phyloP scores from a whole-genome alignment of 768 basidiomycete species.

The Filobasidium wieringae region DNA sequence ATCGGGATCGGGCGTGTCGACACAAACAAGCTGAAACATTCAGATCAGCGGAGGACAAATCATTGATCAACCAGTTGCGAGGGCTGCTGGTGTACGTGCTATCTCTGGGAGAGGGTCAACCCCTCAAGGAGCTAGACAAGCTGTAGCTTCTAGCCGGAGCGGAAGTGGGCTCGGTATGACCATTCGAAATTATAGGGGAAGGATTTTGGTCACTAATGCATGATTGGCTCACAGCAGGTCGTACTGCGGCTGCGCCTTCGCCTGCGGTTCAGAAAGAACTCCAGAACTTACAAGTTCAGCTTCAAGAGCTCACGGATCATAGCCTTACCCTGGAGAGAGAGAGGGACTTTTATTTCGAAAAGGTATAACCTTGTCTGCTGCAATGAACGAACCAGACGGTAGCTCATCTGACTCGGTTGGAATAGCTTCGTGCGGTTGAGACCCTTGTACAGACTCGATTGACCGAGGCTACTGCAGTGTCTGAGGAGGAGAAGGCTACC shows the following conservation, averaged over 20 bases:
- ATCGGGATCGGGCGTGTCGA: not conserved
- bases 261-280: slow-evolving; percentile 38
- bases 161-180: not conserved
- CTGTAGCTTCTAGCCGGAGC: not conserved
- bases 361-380: slow-evolving; percentile 47
- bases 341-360: slow-evolving; percentile 95
- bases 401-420: not conserved
- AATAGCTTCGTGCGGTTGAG: slow-evolving; percentile 93
- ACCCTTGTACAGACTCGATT: slow-evolving; percentile 73
- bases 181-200: no score
- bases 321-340: slow-evolving; percentile 92
- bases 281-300: slow-evolving; percentile 57
- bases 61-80: not conserved
- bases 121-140: not conserved
- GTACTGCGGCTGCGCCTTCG: slow-evolving; percentile 8
- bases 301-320: slow-evolving; percentile 67
- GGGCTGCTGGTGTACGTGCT: not conserved
- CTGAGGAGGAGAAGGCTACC: slow-evolving; percentile 38
- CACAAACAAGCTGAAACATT: not conserved
- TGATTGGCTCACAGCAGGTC: slow-evolving; percentile 3
- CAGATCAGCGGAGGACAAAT: slow-evolving; percentile 6
- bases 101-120: not conserved
- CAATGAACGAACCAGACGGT: not conserved
- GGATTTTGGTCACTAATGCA: not conserved
- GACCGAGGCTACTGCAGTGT: slow-evolving; percentile 46